Evolutionary conservation across 164 flowering plant genomes (phyloP).

Genomic region (Echeveria elegans): DNA sequence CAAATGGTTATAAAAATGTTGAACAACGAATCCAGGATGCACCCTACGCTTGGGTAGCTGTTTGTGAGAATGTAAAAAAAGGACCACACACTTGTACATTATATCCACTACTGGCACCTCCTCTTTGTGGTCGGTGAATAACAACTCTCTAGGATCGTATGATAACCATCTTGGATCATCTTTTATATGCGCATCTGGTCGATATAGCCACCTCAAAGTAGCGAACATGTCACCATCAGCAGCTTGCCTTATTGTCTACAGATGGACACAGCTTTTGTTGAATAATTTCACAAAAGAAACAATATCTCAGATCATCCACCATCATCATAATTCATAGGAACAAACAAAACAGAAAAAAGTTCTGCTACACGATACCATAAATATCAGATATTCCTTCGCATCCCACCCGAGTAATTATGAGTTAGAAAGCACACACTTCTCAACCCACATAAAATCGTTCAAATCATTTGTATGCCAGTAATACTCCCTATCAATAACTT

Average conservation of each 20-base stretch:
- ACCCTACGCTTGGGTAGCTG: conserved; percentile 6
- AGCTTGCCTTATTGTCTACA: conserved; percentile 1
- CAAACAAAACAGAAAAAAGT: not conserved
- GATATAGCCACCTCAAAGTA: conserved; percentile 8
- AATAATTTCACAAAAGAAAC: not conserved
- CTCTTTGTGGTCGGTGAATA: not conserved
- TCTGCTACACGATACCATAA: not conserved
- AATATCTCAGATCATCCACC: not conserved
- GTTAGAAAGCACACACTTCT: not conserved
- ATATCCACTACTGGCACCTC: not conserved
- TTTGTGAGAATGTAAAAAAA: conserved; percentile 4
- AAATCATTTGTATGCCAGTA: not conserved
- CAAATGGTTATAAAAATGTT: conserved; percentile 2
- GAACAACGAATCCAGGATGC: conserved; percentile 8
- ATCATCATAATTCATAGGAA: not conserved
- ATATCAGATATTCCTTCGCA: not conserved
- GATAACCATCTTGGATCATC: not conserved
- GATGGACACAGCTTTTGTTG: not conserved
- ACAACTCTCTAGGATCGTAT: conserved; percentile 5
- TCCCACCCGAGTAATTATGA: not conserved
- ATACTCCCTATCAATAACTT: not conserved
- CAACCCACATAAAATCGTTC: not conserved
- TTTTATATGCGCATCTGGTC: not conserved
- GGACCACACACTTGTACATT: conserved; percentile 5
- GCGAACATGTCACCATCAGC: not conserved